These are phyloP conservation scores for Kwoniella sp. DNA, from an alignment of 768 basidiomycete genomes.

Conservation along the genomic window DNA sequence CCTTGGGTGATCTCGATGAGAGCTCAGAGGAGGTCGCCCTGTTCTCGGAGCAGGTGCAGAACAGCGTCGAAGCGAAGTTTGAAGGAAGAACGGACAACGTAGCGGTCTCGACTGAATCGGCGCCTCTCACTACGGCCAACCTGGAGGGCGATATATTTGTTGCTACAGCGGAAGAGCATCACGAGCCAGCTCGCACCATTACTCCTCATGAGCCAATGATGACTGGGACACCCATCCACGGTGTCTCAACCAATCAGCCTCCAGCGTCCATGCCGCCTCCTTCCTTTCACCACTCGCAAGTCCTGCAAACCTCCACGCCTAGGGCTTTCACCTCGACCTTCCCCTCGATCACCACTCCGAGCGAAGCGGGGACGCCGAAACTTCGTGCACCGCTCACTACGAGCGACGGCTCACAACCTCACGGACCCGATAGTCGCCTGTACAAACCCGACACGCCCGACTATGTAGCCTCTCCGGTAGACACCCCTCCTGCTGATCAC, in stretches of 20 bases:
- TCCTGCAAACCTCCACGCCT: constrained; percentile 16
- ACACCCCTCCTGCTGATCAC: constrained; percentile 21
- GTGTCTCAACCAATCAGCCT: neutral
- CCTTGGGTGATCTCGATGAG: too few species aligned
- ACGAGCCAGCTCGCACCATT: too few species aligned
- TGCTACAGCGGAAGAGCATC: too few species aligned
- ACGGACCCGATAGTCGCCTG: neutral
- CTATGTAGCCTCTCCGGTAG: constrained; percentile 25
- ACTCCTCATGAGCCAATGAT: too few species aligned
- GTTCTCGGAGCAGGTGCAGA: too few species aligned
- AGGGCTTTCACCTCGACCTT: constrained; percentile 4
- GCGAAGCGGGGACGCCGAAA: neutral
- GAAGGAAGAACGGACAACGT: too few species aligned
- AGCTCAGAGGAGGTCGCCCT: too few species aligned
- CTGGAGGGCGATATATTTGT: too few species aligned
- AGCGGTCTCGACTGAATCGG: too few species aligned
- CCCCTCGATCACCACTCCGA: constrained; percentile 13
- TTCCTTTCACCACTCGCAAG: constrained; percentile 10
- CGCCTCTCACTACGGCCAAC: too few species aligned
- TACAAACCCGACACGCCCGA: constrained; percentile 7
- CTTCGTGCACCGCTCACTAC: constrained; percentile 3
- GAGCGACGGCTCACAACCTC: neutral
- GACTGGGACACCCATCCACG: neutral
- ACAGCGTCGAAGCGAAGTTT: too few species aligned
- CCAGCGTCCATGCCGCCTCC: constrained; percentile 1